A percentile compares a stretch with the other conserved stretches of the same genome.
Evolutionary conservation across 192 early-diverging fungal species (phyloP).

Genomic region (Linnemannia zychae): DNA sequence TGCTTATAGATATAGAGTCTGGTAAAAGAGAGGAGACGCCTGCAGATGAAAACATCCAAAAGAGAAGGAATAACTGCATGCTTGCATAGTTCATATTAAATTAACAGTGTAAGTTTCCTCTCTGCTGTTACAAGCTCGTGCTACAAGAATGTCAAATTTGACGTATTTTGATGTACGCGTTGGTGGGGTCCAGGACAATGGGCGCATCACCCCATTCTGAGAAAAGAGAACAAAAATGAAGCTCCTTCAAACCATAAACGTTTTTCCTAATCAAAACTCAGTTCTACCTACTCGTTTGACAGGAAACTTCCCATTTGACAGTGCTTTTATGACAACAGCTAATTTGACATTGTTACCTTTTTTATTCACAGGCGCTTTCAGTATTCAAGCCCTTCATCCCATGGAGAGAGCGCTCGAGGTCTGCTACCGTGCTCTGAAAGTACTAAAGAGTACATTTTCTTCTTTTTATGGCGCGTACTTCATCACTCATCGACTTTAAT

Average conservation of each 20-base stretch:
- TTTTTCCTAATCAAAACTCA: no score
- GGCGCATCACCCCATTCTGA: no score
- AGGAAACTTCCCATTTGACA: background rate
- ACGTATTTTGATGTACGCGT: no score
- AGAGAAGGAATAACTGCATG: no score
- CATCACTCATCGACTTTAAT: background rate
- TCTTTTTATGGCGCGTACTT: background rate
- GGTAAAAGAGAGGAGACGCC: background rate
- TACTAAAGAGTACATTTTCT: slow-evolving; percentile 6
- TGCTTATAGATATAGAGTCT: background rate
- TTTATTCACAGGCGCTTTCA: background rate
- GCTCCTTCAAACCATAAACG: no score
- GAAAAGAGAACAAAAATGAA: no score
- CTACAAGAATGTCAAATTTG: no score
- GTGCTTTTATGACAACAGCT: background rate
- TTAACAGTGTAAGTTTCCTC: no score
- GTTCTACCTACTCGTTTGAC: no score
- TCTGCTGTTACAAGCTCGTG: no score
- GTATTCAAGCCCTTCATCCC: background rate
- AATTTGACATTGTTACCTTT: background rate
- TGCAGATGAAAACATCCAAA: background rate
- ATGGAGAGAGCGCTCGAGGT: background rate
- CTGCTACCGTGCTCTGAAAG: slow-evolving; percentile 5
- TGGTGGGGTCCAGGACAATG: no score
- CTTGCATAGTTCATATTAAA: no score